A percentile compares a stretch with the other conserved stretches of the same genome.
Conservation (phyloP, 768 basidiomycete genomes). For the Tulasnella sp. region DNA sequence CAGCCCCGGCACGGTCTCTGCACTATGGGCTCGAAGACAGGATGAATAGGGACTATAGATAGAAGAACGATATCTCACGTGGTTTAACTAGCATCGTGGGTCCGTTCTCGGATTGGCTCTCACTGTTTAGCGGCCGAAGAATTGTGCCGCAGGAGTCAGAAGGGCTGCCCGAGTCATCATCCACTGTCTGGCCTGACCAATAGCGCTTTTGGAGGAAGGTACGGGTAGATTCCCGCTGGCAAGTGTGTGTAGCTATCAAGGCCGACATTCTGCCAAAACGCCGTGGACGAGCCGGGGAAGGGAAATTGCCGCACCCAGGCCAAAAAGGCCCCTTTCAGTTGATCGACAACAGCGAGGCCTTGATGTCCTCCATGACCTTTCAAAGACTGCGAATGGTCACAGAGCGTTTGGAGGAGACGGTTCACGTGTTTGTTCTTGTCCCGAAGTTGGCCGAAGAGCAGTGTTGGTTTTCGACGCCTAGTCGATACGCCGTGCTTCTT, state of each 20-base stretch:
- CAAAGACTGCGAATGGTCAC: not conserved
- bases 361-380: not conserved
- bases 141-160: not conserved
- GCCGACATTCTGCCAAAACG: constrained; percentile 14
- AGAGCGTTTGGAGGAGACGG: not conserved
- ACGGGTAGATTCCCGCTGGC: not conserved
- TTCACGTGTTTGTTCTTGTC: not conserved
- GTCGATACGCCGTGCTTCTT: constrained; percentile 14
- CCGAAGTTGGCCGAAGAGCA: constrained; percentile 2
- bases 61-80: not conserved
- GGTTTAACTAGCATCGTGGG: not conserved
- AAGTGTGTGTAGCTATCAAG: not conserved
- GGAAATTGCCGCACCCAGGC: not conserved
- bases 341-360: not conserved
- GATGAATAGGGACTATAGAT: not conserved
- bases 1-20: not conserved
- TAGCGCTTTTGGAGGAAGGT: not conserved
- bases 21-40: not conserved
- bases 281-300: not conserved
- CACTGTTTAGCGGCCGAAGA: not conserved
- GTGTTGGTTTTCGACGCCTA: not conserved
- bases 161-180: not conserved
- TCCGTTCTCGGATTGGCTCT: not conserved
- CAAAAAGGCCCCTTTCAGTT: not conserved
- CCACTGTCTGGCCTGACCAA: not conserved